Conservation (phyloP, 805 yeast species). For the Candida loeiensis region DNA sequence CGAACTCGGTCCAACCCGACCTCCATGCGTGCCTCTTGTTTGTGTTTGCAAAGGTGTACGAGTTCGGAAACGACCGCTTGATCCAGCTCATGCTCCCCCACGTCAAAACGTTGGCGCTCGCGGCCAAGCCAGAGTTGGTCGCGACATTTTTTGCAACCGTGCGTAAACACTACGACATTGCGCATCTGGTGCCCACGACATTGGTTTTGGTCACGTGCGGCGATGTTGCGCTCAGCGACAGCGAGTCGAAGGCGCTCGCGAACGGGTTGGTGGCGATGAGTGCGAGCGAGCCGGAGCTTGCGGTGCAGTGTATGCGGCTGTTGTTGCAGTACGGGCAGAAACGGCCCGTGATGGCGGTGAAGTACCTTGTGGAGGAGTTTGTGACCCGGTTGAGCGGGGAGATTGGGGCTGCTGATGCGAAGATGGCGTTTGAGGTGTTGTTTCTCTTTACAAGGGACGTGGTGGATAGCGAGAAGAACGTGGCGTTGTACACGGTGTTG, state of each 20-base stretch:
- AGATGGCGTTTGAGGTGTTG: conserved; percentile 46
- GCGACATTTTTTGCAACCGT: conserved; percentile 25
- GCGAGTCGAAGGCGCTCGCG: conserved; percentile 22
- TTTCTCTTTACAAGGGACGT: conserved; percentile 34
- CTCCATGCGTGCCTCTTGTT: conserved; percentile 66
- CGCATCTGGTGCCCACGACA: conserved; percentile 30
- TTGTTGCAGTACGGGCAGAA: conserved; percentile 40
- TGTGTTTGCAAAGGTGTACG: conserved; percentile 55
- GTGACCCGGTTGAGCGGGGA: conserved; percentile 26
- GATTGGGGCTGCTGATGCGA: conserved; percentile 13
- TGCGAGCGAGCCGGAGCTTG: conserved; percentile 14
- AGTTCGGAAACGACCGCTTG: conserved; percentile 36
- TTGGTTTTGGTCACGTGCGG: conserved; percentile 36
- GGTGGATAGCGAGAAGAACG: conserved; percentile 27
- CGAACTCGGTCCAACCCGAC: conserved; percentile 66
- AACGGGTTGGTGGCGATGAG: conserved; percentile 17
- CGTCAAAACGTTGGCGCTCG: conserved; percentile 32
- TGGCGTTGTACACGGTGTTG: conserved; percentile 28
- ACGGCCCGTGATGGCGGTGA: conserved; percentile 35
- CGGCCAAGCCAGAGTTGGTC: conserved; percentile 20
- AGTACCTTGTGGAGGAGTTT: conserved; percentile 44
- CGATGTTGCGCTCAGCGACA: conserved; percentile 22
- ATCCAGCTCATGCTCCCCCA: conserved; percentile 48
- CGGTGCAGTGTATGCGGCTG: conserved; percentile 57
- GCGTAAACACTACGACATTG: conserved; percentile 18